phyloP scores from a whole-genome alignment of 257 asterid genomes.

The Solanum chaucha region DNA sequence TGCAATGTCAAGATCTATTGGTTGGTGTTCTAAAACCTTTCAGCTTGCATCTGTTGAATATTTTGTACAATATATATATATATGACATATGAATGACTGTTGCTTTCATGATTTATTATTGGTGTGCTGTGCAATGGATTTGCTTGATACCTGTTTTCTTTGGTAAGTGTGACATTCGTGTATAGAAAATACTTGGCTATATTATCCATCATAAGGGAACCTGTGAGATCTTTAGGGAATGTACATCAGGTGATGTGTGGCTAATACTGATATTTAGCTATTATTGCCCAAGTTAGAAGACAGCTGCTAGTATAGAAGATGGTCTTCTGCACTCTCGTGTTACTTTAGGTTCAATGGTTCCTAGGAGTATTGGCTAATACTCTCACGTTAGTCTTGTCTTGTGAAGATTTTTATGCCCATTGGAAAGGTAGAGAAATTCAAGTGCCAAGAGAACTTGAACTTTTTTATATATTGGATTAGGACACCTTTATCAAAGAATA shows the following conservation, averaged over 20 bases:
- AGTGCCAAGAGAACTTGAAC: not conserved
- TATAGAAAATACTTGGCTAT: not conserved
- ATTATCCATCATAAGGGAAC: not conserved
- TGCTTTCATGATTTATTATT: not conserved
- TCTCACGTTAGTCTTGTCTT: not conserved
- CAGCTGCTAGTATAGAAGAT: not conserved
- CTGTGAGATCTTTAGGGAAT: not conserved
- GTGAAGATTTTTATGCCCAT: not conserved
- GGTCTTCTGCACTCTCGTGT: not conserved
- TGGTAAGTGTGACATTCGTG: not conserved
- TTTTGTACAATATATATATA: not conserved
- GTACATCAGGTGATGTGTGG: not conserved
- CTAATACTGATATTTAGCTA: not conserved
- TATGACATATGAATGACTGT: not conserved
- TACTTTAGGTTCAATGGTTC: not conserved
- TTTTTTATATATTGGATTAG: not conserved
- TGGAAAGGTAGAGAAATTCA: not conserved
- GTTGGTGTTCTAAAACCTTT: constrained; percentile 25
- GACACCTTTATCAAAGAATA: not conserved
- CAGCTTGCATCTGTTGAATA: not conserved
- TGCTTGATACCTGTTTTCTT: not conserved
- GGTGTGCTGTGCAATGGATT: not conserved
- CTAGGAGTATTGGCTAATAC: not conserved
- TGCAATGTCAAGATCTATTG: constrained; percentile 88
- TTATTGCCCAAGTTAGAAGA: not conserved